Percentiles rank a stretch among this genome's conserved stretches.
Conservation (phyloP, 2,329 filamentous ascomycete genomes). For the Pseudofabraea citricarpa region DNA sequence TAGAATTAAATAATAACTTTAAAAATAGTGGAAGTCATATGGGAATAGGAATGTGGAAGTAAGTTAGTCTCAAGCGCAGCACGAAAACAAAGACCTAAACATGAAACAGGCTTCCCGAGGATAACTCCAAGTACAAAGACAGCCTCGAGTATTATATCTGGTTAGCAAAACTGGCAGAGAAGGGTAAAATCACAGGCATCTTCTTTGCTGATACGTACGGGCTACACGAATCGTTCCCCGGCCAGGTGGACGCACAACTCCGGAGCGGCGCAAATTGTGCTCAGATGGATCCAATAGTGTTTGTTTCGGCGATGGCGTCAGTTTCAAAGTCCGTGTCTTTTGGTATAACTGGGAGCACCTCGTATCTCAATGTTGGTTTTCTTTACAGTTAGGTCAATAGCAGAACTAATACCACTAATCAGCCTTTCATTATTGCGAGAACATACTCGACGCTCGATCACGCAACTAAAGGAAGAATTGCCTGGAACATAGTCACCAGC, state of each 20-base stretch:
- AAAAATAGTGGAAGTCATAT: background rate
- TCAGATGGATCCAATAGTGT: conserved; percentile 44
- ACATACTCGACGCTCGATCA: conserved; percentile 61
- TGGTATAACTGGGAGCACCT: conserved; percentile 60
- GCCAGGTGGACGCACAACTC: background rate
- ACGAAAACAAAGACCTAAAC: background rate
- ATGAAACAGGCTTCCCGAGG: background rate
- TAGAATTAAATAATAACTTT: no score
- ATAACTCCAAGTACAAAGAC: background rate
- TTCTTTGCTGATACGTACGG: background rate
- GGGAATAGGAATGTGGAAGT: background rate
- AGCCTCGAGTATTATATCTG: background rate
- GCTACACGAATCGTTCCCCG: background rate
- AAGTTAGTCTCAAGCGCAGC: background rate
- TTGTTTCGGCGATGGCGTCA: conserved; percentile 61
- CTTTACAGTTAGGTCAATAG: background rate
- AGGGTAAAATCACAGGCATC: background rate
- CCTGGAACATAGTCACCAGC: conserved; percentile 61
- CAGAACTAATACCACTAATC: conserved; percentile 49
- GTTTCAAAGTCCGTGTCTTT: conserved; percentile 59
- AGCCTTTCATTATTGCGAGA: conserved; percentile 60
- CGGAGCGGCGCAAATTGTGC: background rate
- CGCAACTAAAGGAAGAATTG: conserved; percentile 53
- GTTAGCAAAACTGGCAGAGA: background rate
- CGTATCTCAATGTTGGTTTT: conserved; percentile 35